Evolutionary conservation across 2,329 filamentous ascomycete species (phyloP), one percentile per base, ranked within the genome.

Genomic region (Cladosporium phlei): DNA sequence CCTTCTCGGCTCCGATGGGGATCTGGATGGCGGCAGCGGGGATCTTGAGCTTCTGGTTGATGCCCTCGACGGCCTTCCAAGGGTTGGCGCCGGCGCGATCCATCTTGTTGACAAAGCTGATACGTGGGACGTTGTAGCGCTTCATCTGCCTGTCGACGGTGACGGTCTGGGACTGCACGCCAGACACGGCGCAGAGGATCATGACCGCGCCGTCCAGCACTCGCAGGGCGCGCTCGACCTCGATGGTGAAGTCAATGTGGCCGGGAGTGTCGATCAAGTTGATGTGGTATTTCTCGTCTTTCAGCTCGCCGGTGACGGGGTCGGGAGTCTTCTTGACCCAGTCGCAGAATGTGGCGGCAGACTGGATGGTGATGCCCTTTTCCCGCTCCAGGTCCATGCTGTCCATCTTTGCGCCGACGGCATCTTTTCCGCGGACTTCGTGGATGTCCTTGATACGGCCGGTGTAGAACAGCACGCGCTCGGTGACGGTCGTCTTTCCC

Each of bases 91-190:
- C 93, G 86, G 96, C 96, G 55, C 93, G 85, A 65, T 98, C 93
- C 91, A 98, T 97, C 78, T 98, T 98, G 76, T 98, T 98, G 66
- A 98, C 82, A 63, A 98, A 98, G 46, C 87, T 95, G 66, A 98
- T 83, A 59, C 93, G 80, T 51, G 93, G 93, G 53, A 98, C 84
- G 64, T 97, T 91, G 76, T 98, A 98, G 58, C 93, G 83, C 74
- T 89, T 88, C 93, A 98, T 98, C 74, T 98, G 93, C 59, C 93
- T 81, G 68, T 98, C 90, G 54, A 98, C 93, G 1, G 93, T 98
- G 59, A 96, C 96, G 16, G 93, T 98, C 72, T 98, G 93, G 64
- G 85, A 91, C 71, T 98, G 93, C 25, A 98, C 93, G 64, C 93
- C 93, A 61, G 88, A 95, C 51, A 97, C 93, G 52, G 93, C 93